Percentiles rank a stretch among this genome's conserved stretches.
Conservation (phyloP, 129 eudicot species). For the Artemisia tridentata region DNA sequence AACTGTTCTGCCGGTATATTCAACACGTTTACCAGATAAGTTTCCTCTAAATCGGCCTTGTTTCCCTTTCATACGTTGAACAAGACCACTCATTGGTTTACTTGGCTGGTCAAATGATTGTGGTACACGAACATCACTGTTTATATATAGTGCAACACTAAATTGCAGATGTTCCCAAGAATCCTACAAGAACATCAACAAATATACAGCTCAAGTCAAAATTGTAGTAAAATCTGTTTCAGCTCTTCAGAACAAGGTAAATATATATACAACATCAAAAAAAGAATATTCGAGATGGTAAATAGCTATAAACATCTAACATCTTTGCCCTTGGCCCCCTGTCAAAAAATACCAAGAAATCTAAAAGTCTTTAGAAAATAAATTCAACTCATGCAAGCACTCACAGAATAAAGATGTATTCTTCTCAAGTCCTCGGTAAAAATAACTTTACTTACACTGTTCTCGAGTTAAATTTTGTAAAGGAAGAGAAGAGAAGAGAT, state of each 20-base stretch:
- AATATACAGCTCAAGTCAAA: constrained; percentile 8
- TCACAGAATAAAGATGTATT: too few relatives aligned
- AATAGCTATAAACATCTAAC: constrained; percentile 16
- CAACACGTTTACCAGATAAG: constrained; percentile 93
- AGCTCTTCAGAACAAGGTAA: constrained; percentile 2
- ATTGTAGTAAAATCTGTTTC: constrained; percentile 4
- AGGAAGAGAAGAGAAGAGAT: too few relatives aligned
- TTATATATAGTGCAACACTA: constrained; percentile 79
- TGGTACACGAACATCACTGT: constrained; percentile 77
- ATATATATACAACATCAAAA: constrained; percentile 1
- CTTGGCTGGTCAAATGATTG: constrained; percentile 22
- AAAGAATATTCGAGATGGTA: background rate
- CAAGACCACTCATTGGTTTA: constrained; percentile 71
- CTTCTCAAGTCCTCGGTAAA: too few relatives aligned
- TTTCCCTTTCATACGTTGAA: constrained; percentile 93
- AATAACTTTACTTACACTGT: too few relatives aligned
- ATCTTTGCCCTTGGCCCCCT: constrained; percentile 1
- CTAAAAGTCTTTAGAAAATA: background rate
- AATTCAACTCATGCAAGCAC: background rate
- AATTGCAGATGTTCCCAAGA: constrained; percentile 62
- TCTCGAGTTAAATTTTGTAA: too few relatives aligned
- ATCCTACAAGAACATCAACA: constrained; percentile 37
- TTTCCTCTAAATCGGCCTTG: constrained; percentile 94
- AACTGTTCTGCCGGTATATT: constrained; percentile 94
- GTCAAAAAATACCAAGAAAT: constrained; percentile 3